These are phyloP conservation scores for Catharanthus roseus DNA, from an alignment of 257 asterid genomes.

Conservation along the genomic window DNA sequence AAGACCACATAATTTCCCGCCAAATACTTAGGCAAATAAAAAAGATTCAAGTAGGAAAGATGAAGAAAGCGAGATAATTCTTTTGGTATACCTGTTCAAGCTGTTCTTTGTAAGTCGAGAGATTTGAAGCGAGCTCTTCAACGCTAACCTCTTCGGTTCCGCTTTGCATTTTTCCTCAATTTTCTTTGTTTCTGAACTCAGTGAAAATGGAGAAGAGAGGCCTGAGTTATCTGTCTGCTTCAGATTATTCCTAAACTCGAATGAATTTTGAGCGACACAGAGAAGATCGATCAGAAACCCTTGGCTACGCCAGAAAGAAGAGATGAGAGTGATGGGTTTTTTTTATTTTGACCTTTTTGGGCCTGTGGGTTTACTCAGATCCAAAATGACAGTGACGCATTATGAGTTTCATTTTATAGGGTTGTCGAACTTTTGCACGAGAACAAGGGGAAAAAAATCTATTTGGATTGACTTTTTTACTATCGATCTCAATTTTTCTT, in stretches of 20 bases:
- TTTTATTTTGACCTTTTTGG: too few relatives aligned
- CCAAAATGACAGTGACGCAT: too few relatives aligned
- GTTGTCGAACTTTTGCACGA: too few relatives aligned
- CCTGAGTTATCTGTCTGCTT: background rate
- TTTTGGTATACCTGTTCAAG: constrained; percentile 61
- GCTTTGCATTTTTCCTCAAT: constrained; percentile 16
- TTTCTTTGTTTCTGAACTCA: background rate
- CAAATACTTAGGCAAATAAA: background rate
- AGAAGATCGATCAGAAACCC: background rate
- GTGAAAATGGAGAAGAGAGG: background rate
- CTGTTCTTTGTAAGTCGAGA: constrained; percentile 83
- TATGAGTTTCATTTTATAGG: too few relatives aligned
- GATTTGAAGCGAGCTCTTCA: constrained; percentile 79
- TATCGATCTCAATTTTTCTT: too few relatives aligned
- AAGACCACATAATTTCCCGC: background rate
- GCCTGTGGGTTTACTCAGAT: too few relatives aligned
- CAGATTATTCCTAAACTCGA: background rate
- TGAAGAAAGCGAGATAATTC: background rate
- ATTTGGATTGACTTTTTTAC: too few relatives aligned
- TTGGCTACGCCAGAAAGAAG: background rate
- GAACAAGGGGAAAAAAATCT: too few relatives aligned
- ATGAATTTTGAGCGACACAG: background rate
- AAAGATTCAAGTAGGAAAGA: background rate
- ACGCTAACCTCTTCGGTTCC: constrained; percentile 81
- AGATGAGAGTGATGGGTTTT: background rate